Evolutionary conservation across 352 stramenopile species (phyloP), one percentile per base, ranked within the genome.

Genomic region (Globisporangium nagaii): DNA sequence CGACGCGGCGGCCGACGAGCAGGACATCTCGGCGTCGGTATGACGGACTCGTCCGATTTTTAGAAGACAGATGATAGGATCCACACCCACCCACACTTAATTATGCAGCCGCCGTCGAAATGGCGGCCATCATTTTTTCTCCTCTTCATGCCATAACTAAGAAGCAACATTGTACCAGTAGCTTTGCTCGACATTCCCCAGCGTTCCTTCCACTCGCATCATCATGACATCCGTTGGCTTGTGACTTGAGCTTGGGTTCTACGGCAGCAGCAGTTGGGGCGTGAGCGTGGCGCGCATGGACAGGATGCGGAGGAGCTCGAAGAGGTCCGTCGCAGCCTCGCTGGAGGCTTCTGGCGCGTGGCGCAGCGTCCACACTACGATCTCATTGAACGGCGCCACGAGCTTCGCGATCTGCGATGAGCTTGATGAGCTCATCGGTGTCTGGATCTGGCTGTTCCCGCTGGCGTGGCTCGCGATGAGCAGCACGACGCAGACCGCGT

Each of bases 301-400:
- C 2, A 92, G 47, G 25, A 83, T 75, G 27, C 79, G 73, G 59
- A 83, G 68, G 13, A 94, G 68, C 62, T 91, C 78, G 34, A 88
- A 84, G 36, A 94, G 52, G 47, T 92, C 81, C 10, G 59, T 63
- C 10, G 75, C 73, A 19, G 75, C 79, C 47, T 88, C 75, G 7
- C 65, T 71, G 11, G 72, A 70, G 1, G 56, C 62, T 12, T 80
- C 67, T 7, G 84, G 81, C 34, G 84, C 78, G 35, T 92, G 68
- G 15, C 61, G 54, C 41, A 75, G 35, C 22, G 88, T 62, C 84
- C 84, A 94, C 11, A 53, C 34, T 15, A 86, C 63, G 35, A 84
- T 64, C 5, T 54, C 41, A 35, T 80, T 86, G 48, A 89, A 85
- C 5, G 75, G 64, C n/a, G 61, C 39, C 24, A 88, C 73, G 22